Base-by-base conservation (phyloP, 345 rosid genomes). In the Capsella bursapastoris region DNA sequence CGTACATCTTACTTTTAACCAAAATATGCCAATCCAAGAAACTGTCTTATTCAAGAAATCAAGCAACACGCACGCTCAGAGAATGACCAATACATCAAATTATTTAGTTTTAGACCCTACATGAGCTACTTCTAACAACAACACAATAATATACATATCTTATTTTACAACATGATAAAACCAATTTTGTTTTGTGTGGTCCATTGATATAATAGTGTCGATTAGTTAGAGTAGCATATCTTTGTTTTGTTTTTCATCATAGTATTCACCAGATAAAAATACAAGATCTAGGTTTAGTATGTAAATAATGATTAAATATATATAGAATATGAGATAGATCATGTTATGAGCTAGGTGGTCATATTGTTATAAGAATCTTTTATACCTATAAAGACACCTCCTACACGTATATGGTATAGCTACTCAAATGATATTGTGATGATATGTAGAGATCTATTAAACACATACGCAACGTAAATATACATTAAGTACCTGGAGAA, bases 401-500 rank as follows among this genome's bases (percentile, higher is more conserved):
- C 29, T 50, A 22, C 15, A 51, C 22, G 22, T 51, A 3, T 51
- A 22, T 22, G 25, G 16, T 25, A 10, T 51, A 51, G 15, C 34
- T 52, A 45, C 50, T 45, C n/a, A 45, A 45, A n/a, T 45, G 6
- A 14, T 29, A 41, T 16, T 9, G 38, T 68, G 16, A 27, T 38
- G n/a, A 70, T 3, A 47, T 57, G 35, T 13, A 45, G 32, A 70
- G 10, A 56, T 56, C 12, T 28, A 52, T 40, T 18, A 18, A 29
- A 8, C 34, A 16, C 37, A 15, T 64, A 9, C 2, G 38, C 49
- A 41, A 22, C 25, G 43, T 44, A 8, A 8, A 34, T 31, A 29
- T 31, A 14, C 0, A 50, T 50, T 40, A 43, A 27, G n/a, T 82
- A 95, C 99, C 99, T 85, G 8, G 97, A 95, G 81, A 95, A 95